Conservation (phyloP, 2,329 filamentous ascomycete species). For the Colletotrichum sp. region DNA sequence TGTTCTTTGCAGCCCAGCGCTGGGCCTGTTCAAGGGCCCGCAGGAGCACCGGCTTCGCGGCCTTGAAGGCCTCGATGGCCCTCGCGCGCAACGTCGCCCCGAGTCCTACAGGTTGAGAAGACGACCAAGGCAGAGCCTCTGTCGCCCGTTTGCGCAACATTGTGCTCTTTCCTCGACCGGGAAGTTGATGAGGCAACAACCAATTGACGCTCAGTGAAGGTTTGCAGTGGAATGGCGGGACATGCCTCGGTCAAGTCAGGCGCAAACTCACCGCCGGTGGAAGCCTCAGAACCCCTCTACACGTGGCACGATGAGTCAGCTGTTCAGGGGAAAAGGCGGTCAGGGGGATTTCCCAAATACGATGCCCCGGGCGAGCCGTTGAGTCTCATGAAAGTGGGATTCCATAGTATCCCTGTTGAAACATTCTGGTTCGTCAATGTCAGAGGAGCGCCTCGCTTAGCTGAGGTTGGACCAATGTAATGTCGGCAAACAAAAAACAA, state of each 20-base stretch:
- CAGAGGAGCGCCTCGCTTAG: background rate
- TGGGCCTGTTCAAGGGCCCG: background rate
- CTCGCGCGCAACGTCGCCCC: background rate
- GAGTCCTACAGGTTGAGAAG: background rate
- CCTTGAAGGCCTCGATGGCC: background rate
- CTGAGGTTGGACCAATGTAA: background rate
- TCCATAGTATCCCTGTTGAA: background rate
- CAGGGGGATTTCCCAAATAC: background rate
- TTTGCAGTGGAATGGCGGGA: background rate
- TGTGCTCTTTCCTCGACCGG: background rate
- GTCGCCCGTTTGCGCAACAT: background rate
- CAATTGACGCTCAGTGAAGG: background rate
- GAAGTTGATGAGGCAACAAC: background rate
- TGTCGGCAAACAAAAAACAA: background rate
- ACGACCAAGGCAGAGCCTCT: background rate
- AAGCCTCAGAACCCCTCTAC: background rate
- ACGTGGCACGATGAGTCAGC: conserved; percentile 1
- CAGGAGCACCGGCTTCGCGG: background rate
- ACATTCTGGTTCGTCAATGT: background rate
- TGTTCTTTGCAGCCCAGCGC: background rate
- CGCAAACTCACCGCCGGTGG: background rate
- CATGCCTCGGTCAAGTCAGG: background rate
- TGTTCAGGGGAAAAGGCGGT: background rate
- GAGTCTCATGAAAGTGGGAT: background rate
- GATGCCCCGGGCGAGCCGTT: background rate